Conservation (phyloP, 768 basidiomycete species). For the Pulveroboletus sp. region DNA sequence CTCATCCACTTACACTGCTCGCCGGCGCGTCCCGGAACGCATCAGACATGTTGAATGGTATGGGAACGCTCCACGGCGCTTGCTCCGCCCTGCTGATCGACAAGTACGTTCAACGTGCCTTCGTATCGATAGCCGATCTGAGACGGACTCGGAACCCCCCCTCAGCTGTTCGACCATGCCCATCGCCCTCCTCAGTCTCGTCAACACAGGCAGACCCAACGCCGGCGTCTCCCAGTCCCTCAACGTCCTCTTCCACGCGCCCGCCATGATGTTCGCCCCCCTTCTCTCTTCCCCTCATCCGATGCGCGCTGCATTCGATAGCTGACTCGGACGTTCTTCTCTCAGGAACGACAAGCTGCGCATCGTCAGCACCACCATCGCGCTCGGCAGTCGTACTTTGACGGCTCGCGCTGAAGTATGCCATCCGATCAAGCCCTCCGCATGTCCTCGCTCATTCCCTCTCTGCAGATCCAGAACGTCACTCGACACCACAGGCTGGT, state of each 20-base stretch:
- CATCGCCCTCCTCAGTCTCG: slow-evolving; percentile 32
- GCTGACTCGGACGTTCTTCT: background rate
- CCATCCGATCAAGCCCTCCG: background rate
- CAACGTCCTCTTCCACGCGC: slow-evolving; percentile 53
- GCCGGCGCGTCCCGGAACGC: too few relatives aligned
- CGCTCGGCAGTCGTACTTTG: slow-evolving; percentile 39
- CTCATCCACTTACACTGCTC: too few relatives aligned
- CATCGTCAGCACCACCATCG: slow-evolving; percentile 45
- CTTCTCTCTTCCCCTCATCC: background rate
- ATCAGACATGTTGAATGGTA: slow-evolving; percentile 58
- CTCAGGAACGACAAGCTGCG: slow-evolving; percentile 47
- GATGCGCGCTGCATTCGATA: background rate
- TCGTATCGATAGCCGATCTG: too few relatives aligned
- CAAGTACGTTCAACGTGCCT: slow-evolving; percentile 33
- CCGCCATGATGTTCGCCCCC: slow-evolving; percentile 41
- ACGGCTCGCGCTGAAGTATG: slow-evolving; percentile 50
- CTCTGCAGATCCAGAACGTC: slow-evolving; percentile 50
- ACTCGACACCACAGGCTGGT: slow-evolving; percentile 50
- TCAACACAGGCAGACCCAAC: slow-evolving; percentile 27
- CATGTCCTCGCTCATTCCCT: background rate
- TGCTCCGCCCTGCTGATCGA: slow-evolving; percentile 55
- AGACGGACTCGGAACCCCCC: too few relatives aligned
- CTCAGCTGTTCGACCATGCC: slow-evolving; percentile 53
- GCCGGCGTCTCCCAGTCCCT: slow-evolving; percentile 48
- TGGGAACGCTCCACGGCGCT: slow-evolving; percentile 49